Conservation (phyloP, 139 green algal genomes). For the Tetraselmis chui region DNA sequence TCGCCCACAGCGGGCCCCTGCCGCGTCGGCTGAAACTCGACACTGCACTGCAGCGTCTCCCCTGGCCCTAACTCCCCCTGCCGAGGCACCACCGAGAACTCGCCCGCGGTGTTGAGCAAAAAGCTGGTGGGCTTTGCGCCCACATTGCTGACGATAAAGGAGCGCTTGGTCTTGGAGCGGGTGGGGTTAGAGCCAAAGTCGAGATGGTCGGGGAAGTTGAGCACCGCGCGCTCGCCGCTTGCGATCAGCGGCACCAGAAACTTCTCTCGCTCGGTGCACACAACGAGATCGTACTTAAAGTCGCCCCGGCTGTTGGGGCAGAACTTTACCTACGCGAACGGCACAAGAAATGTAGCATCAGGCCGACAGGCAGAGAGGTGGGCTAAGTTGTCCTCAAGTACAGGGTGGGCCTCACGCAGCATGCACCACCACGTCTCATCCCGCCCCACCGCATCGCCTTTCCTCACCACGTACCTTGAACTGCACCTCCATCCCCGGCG, state of each 20-base stretch:
- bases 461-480: conserved; percentile 18
- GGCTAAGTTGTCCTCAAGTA: too few relatives aligned
- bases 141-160: conserved; percentile 60
- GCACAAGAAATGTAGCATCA: too few relatives aligned
- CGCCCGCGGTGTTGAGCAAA: conserved; percentile 26
- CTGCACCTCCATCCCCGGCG: conserved; percentile 66
- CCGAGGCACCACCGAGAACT: conserved; percentile 48
- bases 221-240: conserved; percentile 34
- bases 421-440: neutral
- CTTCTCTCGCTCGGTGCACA: conserved; percentile 74
- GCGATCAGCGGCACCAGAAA: conserved; percentile 63
- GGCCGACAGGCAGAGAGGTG: too few relatives aligned
- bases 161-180: conserved; percentile 17
- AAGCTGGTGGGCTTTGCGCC: conserved; percentile 51
- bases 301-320: conserved; percentile 35
- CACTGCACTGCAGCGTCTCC: conserved; percentile 49
- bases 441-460: neutral
- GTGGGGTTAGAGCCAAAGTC: conserved; percentile 35
- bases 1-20: conserved; percentile 29
- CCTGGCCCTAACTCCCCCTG: conserved; percentile 43
- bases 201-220: conserved; percentile 66
- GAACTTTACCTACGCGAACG: conserved; percentile 47
- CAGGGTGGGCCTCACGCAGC: too few relatives aligned
- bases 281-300: conserved; percentile 51
- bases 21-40: conserved; percentile 44